These are phyloP conservation scores for Elaeagnus macrophylla DNA, from an alignment of 306 rosid species.

Conservation along the genomic window DNA sequence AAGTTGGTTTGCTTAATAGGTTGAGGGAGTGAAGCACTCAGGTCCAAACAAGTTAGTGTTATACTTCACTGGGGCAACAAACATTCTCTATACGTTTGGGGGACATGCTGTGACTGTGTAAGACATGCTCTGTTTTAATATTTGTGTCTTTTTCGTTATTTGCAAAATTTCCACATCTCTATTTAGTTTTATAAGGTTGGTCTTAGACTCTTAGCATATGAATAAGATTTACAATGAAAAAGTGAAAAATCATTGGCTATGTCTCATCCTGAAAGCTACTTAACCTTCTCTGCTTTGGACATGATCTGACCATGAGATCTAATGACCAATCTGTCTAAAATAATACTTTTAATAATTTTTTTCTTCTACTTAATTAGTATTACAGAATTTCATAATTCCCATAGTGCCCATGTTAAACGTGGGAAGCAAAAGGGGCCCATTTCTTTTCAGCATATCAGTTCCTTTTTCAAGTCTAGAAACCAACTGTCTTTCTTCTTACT, in stretches of 20 bases:
- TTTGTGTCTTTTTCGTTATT: constrained; percentile 25
- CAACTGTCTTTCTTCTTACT: constrained; percentile 14
- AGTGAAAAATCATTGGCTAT: constrained; percentile 12
- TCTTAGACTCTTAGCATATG: not conserved
- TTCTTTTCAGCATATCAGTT: constrained; percentile 20
- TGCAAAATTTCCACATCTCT: constrained; percentile 7
- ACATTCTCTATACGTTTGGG: constrained; percentile 99
- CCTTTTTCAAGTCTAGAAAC: constrained; percentile 25
- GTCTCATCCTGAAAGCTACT: constrained; percentile 43
- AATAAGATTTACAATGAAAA: constrained; percentile 3
- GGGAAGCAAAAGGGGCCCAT: constrained; percentile 38
- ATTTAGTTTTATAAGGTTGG: not conserved
- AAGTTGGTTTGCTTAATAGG: constrained; percentile 23
- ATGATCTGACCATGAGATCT: constrained; percentile 33
- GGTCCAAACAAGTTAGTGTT: constrained; percentile 84
- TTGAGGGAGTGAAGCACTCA: constrained; percentile 88
- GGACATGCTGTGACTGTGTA: constrained; percentile 99
- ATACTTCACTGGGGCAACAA: constrained; percentile 97
- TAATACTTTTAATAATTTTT: not conserved
- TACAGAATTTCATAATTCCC: constrained; percentile 1
- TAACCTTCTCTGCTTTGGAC: constrained; percentile 21
- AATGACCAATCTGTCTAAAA: constrained; percentile 8
- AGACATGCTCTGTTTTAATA: constrained; percentile 28
- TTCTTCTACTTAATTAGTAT: not conserved
- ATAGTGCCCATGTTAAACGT: constrained; percentile 32